Percentiles rank a stretch among this genome's conserved stretches.
Evolutionary conservation across 768 basidiomycete genomes (phyloP).

Genomic region (Panellus pusillus): DNA sequence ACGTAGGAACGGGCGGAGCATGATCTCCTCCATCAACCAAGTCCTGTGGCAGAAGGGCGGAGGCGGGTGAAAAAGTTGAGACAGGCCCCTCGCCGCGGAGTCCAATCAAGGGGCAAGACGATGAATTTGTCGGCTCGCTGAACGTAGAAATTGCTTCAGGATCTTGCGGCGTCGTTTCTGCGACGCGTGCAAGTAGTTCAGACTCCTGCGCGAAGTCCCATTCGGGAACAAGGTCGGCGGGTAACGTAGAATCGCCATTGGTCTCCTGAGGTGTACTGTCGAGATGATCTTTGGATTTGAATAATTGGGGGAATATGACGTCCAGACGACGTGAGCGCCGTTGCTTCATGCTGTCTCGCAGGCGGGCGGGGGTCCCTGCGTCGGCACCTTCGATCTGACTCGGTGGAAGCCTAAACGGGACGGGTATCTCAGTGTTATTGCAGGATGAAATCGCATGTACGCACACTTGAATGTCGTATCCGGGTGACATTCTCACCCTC

Average conservation of each 20-base stretch:
- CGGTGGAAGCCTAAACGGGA: conserved; percentile 3
- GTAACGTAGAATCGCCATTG: background rate
- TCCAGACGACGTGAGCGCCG: conserved; percentile 5
- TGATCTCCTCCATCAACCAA: too few species aligned
- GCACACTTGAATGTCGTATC: conserved; percentile 14
- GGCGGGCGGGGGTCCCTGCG: background rate
- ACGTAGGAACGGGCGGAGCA: too few species aligned
- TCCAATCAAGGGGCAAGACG: too few species aligned
- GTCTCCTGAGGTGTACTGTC: background rate
- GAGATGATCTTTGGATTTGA: background rate
- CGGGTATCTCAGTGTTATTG: background rate
- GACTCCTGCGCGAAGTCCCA: conserved; percentile 11
- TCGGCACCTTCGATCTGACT: background rate
- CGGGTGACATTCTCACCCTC: conserved; percentile 12
- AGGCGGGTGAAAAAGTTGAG: too few species aligned
- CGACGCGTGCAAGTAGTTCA: background rate
- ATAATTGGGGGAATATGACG: conserved; percentile 8
- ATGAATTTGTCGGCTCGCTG: too few species aligned
- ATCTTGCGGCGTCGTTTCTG: too few species aligned
- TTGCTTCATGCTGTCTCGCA: conserved; percentile 7
- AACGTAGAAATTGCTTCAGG: too few species aligned
- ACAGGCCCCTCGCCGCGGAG: too few species aligned
- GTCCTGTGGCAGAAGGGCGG: too few species aligned
- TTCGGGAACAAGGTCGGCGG: background rate
- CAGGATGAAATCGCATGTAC: background rate